Conservation (phyloP, 345 rosid genomes). For the Draba incana region DNA sequence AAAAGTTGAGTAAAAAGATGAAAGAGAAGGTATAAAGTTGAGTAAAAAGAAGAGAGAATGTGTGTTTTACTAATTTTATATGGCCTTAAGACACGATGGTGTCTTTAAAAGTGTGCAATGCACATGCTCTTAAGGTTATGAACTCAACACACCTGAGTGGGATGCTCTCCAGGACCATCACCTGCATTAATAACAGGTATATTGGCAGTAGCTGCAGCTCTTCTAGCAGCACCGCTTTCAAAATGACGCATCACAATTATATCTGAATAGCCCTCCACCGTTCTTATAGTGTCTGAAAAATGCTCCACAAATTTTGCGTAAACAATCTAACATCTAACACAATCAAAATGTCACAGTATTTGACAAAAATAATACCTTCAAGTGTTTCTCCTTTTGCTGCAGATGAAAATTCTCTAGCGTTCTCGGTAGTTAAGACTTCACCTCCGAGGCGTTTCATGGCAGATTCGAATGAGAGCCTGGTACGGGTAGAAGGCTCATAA, state of each 20-base stretch:
- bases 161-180: conserved; percentile 99
- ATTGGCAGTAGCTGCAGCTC: conserved; percentile 80
- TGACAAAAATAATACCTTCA: conserved; percentile 57
- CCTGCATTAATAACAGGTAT: conserved; percentile 96
- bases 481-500: conserved; percentile 95
- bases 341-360: conserved; percentile 8
- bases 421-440: conserved; percentile 94
- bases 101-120: too few relatives aligned
- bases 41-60: too few relatives aligned
- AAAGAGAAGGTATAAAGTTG: too few relatives aligned
- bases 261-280: conserved; percentile 91
- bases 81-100: too few relatives aligned
- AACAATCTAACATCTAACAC: conserved; percentile 15
- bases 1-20: too few relatives aligned
- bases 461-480: conserved; percentile 97
- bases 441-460: conserved; percentile 97
- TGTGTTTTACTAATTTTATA: too few relatives aligned
- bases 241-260: conserved; percentile 95
- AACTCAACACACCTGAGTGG: conserved; percentile 68
- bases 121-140: too few relatives aligned
- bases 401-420: conserved; percentile 91
- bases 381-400: conserved; percentile 99
- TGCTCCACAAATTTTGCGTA: background rate
- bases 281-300: conserved; percentile 83
- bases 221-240: conserved; percentile 94